A percentile compares a stretch with the other conserved stretches of the same genome.
These are phyloP conservation scores for Cyberlindnera bimundalis DNA, from an alignment of 805 yeast genomes.

Conservation along the genomic window DNA sequence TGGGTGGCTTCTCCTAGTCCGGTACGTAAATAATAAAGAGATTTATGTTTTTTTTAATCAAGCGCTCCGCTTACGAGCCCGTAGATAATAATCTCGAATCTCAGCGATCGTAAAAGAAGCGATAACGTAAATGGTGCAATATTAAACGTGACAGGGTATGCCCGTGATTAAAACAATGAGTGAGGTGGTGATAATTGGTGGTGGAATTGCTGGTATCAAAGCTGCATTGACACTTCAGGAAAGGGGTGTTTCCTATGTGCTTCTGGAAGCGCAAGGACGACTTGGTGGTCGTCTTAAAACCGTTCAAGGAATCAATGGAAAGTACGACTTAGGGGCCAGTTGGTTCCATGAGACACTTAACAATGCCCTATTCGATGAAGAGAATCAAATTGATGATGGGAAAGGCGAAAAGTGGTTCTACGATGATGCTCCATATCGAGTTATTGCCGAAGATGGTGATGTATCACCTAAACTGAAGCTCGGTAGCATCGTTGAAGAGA, in stretches of 20 bases:
- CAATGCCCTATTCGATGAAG: constrained; percentile 60
- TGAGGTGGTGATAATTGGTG: constrained; percentile 65
- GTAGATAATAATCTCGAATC: no score
- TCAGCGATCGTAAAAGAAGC: no score
- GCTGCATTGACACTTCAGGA: constrained; percentile 55
- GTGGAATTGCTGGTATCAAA: constrained; percentile 74
- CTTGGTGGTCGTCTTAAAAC: constrained; percentile 68
- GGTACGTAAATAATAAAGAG: background rate
- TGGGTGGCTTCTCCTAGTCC: constrained; percentile 1
- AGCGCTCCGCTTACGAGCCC: no score
- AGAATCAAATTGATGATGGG: constrained; percentile 12
- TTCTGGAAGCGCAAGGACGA: constrained; percentile 65
- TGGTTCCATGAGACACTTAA: constrained; percentile 86
- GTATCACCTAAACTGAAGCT: constrained; percentile 30
- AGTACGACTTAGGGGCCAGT: constrained; percentile 81
- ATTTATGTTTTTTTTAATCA: background rate
- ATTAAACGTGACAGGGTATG: no score
- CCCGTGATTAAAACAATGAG: background rate
- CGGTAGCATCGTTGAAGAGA: constrained; percentile 50
- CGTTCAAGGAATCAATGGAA: constrained; percentile 29
- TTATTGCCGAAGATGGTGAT: constrained; percentile 34
- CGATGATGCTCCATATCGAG: constrained; percentile 41
- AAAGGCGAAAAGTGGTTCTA: constrained; percentile 32
- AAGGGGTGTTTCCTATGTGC: constrained; percentile 42
- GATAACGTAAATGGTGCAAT: no score